Conservation (phyloP, 225 moss, liverwort and hornwort genomes). For the Physcomitrium patens region DNA sequence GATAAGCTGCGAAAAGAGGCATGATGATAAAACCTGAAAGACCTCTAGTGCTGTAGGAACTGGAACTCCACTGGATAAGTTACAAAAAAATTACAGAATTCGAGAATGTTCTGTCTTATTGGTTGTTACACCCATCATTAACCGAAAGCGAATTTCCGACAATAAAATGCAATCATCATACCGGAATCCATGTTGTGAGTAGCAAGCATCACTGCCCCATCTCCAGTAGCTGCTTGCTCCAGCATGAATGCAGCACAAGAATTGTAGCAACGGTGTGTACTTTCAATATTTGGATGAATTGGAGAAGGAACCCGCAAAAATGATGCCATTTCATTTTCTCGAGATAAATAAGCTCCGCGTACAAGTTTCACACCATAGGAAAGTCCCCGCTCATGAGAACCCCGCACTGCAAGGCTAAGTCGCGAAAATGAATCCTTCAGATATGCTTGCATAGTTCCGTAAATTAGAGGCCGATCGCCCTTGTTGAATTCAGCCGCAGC, state of each 20-base stretch:
- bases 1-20: neutral
- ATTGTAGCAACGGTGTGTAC: conserved; percentile 79
- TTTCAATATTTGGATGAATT: conserved; percentile 68
- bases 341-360: conserved; percentile 86
- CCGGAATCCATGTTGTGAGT: conserved; percentile 92
- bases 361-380: conserved; percentile 87
- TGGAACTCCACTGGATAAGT: neutral
- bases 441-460: conserved; percentile 87
- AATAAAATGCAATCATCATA: conserved; percentile 29
- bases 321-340: conserved; percentile 70
- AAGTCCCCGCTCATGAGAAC: conserved; percentile 63
- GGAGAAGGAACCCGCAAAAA: conserved; percentile 65
- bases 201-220: conserved; percentile 69
- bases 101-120: too few relatives aligned
- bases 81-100: neutral
- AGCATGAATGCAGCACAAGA: conserved; percentile 77
- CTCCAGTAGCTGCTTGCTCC: conserved; percentile 60
- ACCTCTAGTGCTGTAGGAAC: neutral
- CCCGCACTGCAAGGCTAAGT: conserved; percentile 62
- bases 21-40: conserved; percentile 8
- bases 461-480: conserved; percentile 56
- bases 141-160: neutral
- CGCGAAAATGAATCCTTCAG: conserved; percentile 82
- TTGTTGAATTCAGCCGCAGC: conserved; percentile 77
- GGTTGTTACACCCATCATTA: neutral